Evolutionary conservation across 495 filamentous ascomycete genomes (phyloP), one percentile per base, ranked within the genome.

Genomic region (Annulohypoxylon moriforme): DNA sequence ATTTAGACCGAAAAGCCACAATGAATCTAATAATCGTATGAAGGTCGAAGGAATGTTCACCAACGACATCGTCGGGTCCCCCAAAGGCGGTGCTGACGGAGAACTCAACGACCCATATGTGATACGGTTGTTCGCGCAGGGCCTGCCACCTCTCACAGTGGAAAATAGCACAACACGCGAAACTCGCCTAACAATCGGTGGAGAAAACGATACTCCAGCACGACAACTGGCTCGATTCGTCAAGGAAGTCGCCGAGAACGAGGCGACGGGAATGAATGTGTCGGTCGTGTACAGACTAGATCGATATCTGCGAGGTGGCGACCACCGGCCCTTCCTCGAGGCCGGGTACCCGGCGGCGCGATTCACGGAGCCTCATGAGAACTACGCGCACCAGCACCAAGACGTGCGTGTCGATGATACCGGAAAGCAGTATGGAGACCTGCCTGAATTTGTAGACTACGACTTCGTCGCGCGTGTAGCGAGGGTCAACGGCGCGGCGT

Each of bases 331-430:
- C n/a, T 88, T 87, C 71, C 79, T 88, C 13, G 64, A 77, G 18
- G 76, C 77, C 14, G 86, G 86, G 8, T 87, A 82, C 68, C 68
- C 84, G 5, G 85, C 83, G 9, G 79, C 82, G 11, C 81, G 86
- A 11, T 86, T 85, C 78, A 88, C 86, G 0, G 86, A 88, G 71
- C 81, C 86, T 0, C 78, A 80, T 64, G 86, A 88, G 73, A 70
- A 88, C 68, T 88, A 81, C 74, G 74, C 65, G 6, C 85, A 88
- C 68, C 85, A 88, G 75, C 85, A 88, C 59, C 86, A 88, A 70
- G 78, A 88, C 69, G 64, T 81, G 6, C 82, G 85, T 9, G 71
- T 83, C 20, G 76, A 80, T 44, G 60, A 63, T 22, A 69, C 82
- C 67, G 84, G 83, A 20, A 83, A 72, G 36, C 79, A 82, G 52